Evolutionary conservation across 352 stramenopile genomes (phyloP).

Genomic region (Phytophthora fragariae): DNA sequence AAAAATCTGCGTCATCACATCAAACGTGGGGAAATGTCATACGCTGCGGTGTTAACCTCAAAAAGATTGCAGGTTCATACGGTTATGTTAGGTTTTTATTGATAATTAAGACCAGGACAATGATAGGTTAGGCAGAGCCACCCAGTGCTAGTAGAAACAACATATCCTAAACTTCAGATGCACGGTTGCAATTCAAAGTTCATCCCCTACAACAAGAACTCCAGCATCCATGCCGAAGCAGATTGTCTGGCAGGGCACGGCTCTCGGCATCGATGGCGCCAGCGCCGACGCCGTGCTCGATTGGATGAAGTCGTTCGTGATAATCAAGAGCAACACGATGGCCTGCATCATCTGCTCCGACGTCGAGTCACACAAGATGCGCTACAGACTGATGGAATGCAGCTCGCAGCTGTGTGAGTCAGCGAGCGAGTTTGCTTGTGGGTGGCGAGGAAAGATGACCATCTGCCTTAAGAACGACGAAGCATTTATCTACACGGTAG

Average conservation of each 20-base stretch:
- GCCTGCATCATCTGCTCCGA: not conserved
- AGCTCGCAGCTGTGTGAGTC: constrained; percentile 1
- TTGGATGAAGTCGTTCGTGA: not conserved
- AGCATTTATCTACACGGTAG: constrained; percentile 3
- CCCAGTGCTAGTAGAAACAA: too few species aligned
- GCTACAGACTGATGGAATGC: not conserved
- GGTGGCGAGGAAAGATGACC: not conserved
- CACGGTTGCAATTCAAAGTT: too few species aligned
- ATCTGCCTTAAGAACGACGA: not conserved
- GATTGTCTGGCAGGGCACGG: not conserved
- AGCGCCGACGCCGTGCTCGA: not conserved
- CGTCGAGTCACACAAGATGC: constrained; percentile 4
- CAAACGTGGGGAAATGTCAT: not conserved
- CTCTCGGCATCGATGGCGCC: not conserved
- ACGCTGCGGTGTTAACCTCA: not conserved
- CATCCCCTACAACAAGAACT: not conserved
- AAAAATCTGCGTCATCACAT: not conserved
- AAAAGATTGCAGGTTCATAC: too few species aligned
- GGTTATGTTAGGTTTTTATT: too few species aligned
- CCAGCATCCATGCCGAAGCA: not conserved
- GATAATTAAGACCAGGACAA: too few species aligned
- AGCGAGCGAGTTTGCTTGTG: not conserved
- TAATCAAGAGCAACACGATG: constrained; percentile 9
- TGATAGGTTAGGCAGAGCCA: too few species aligned
- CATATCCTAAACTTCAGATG: too few species aligned